These are phyloP conservation scores for Apiotrichum gamsii DNA, from an alignment of 1,284 basidiomycete species.

Conservation along the genomic window DNA sequence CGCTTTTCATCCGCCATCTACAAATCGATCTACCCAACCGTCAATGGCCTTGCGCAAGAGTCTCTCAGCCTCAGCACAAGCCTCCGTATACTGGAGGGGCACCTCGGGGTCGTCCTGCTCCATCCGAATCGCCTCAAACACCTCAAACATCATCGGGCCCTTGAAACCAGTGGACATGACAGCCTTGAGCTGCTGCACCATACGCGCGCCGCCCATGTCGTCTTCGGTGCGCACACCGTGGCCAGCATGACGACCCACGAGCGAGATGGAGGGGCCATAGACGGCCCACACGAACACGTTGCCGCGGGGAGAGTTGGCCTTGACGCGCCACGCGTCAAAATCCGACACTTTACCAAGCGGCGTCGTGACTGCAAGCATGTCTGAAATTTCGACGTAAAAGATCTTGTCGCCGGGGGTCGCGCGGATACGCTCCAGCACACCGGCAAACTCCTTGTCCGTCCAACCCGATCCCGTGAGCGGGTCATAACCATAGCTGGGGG, in stretches of 20 bases:
- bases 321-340: constrained; percentile 8
- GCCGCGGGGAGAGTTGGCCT: constrained; percentile 1
- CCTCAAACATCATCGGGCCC: constrained; percentile 10
- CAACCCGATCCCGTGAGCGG: constrained; percentile 3
- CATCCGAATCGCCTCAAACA: constrained; percentile 7
- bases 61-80: not conserved
- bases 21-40: no score
- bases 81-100: not conserved
- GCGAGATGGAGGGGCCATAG: constrained; percentile 9
- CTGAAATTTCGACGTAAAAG: constrained; percentile 13
- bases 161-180: constrained; percentile 14
- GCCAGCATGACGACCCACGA: constrained; percentile 11
- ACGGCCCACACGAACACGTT: constrained; percentile 13
- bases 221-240: not conserved
- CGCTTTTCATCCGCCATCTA: no score
- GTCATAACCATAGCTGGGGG: constrained; percentile 15
- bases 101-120: not conserved
- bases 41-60: not conserved
- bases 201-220: constrained; percentile 7
- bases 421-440: constrained; percentile 1
- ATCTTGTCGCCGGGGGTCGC: constrained; percentile 12
- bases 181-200: constrained; percentile 8
- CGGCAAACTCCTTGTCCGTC: constrained; percentile 2
- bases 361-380: not conserved
- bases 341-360: constrained; percentile 2